phyloP scores from a whole-genome alignment of 345 rosid genomes.

The Rhizophora mangle region DNA sequence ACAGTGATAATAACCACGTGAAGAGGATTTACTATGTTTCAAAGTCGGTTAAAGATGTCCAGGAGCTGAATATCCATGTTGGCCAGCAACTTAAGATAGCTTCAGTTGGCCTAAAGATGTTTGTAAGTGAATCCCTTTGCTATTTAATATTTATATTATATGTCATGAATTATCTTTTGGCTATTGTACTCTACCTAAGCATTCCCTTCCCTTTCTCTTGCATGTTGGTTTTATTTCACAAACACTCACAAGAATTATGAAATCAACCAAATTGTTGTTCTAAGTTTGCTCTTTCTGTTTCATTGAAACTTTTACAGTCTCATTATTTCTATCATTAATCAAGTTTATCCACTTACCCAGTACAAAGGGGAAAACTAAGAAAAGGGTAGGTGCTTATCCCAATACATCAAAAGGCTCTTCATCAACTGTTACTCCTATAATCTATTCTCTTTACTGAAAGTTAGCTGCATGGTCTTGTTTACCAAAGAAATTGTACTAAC shows the following conservation, averaged over 20 bases:
- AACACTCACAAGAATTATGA: not conserved
- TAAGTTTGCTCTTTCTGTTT: not conserved
- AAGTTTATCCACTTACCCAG: no score
- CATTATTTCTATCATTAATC: not conserved
- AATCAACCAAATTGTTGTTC: not conserved
- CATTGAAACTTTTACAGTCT: not conserved
- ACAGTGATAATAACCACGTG: conserved; percentile 69
- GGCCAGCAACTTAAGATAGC: conserved; percentile 87
- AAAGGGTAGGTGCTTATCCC: no score
- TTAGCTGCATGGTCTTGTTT: not conserved
- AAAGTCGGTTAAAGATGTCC: conserved; percentile 69
- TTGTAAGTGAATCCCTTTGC: conserved; percentile 55
- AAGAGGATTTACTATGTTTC: conserved; percentile 93
- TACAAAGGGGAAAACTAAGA: no score
- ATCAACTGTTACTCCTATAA: no score
- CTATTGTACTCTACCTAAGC: no score
- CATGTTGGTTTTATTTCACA: not conserved
- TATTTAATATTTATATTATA: not conserved
- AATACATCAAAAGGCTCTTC: no score
- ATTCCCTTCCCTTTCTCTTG: not conserved
- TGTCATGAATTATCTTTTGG: not conserved
- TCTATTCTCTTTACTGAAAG: not conserved
- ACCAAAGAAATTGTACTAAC: not conserved
- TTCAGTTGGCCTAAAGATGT: conserved; percentile 92
- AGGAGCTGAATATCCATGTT: conserved; percentile 64